Conservation (phyloP, 495 filamentous ascomycete genomes). For the Cudoniella acicularis region DNA sequence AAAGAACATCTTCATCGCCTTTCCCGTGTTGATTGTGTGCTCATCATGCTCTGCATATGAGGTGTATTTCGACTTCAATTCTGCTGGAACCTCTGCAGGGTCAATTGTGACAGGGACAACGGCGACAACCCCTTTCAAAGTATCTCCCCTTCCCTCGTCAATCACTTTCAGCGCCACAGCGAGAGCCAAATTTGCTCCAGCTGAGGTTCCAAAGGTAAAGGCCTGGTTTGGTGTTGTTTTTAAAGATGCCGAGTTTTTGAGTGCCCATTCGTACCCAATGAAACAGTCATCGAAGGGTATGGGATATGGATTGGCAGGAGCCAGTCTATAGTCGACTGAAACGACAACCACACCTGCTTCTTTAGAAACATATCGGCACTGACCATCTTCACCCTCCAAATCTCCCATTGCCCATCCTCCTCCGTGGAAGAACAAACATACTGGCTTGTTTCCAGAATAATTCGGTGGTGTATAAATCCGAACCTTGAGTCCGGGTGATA, state of each 20-base stretch:
- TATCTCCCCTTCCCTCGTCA: slow-evolving; percentile 2
- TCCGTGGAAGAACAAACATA: slow-evolving; percentile 9
- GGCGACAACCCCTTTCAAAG: slow-evolving; percentile 7
- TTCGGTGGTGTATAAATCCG: slow-evolving; percentile 8
- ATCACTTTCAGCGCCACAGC: slow-evolving; percentile 4
- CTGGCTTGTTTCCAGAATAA: slow-evolving; percentile 8
- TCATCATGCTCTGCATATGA: slow-evolving; percentile 8
- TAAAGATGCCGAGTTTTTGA: slow-evolving; percentile 2
- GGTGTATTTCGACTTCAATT: slow-evolving; percentile 5
- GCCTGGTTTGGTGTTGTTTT: slow-evolving; percentile 6
- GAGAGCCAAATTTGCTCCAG: slow-evolving; percentile 8
- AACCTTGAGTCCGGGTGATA: slow-evolving; percentile 1
- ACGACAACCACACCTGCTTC: slow-evolving; percentile 14
- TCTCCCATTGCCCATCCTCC: slow-evolving; percentile 16
- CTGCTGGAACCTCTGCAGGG: background rate
- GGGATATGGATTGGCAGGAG: slow-evolving; percentile 24
- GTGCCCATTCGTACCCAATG: slow-evolving; percentile 14
- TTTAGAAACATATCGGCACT: background rate
- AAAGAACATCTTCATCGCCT: slow-evolving; percentile 7
- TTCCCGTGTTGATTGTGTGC: slow-evolving; percentile 6
- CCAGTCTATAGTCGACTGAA: slow-evolving; percentile 27
- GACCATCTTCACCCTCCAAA: slow-evolving; percentile 6
- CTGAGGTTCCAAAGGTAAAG: slow-evolving; percentile 2
- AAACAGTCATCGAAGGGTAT: slow-evolving; percentile 21
- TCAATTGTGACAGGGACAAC: slow-evolving; percentile 6